Evolutionary conservation across 2,329 filamentous ascomycete species (phyloP), one percentile per base, ranked within the genome.

Genomic region (Alternaria gaisen): DNA sequence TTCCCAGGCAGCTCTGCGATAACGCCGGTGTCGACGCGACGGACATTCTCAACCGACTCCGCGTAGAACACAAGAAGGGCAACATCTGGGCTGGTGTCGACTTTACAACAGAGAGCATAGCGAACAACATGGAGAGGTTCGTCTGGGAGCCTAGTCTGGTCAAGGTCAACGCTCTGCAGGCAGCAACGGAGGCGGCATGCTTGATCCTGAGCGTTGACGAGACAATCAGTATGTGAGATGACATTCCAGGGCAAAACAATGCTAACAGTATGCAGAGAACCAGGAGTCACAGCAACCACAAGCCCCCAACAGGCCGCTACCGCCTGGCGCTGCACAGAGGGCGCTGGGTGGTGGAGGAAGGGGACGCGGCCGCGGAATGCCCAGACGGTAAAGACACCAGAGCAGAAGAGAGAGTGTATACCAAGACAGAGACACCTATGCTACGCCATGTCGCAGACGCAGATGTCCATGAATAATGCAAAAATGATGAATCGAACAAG

Each of bases 21-120:
- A 99, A 99, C 76, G 95, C 95, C 57, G 95, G 95, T 66, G 98
- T 99, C 78, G 95, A 99, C 77, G 94, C 95, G 26, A 99, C 95
- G 53, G 95, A 99, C 76, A 97, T 99, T 69, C 88, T 99, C 66
- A 99, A 98, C 85, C 90, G 93, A 76, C 86, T 99, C 68, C 92
- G 95, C 57, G 95, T 98, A 61, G 94, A 97, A 86, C 95, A 99
- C 84, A 89, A 93, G 78, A 95, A 94, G 83, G 93, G 93, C 69
- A 91, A 91, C 77, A 89, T 88, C 53, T 99, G 95, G 95, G 93
- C 94, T 5, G 95, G 95, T 77, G 94, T 99, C 28, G 95, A 99
- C 83, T 98, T 99, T 77, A 84, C 89, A 69, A 88, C 93, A 73
- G 95, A 99, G 82, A 94, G 94, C 64, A 91, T 97, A 65, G 86